Evolutionary conservation across 1,139 yeast species (phyloP).

Genomic region (Saccharomyces hybrid): DNA sequence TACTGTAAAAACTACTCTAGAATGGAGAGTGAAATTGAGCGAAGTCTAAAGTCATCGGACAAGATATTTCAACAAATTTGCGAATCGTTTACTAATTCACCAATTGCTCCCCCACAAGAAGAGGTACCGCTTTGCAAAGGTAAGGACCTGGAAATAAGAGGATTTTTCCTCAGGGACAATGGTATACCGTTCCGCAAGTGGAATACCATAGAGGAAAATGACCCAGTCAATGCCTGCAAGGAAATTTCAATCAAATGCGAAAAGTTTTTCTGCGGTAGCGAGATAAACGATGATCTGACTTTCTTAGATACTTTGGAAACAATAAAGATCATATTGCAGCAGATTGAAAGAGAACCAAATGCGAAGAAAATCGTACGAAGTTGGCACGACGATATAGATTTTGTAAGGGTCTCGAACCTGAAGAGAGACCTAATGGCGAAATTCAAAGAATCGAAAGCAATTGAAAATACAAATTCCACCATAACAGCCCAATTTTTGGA

Average conservation of each 20-base stretch:
- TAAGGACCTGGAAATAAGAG: not conserved
- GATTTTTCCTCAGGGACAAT: conserved; percentile 7
- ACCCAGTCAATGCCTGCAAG: not conserved
- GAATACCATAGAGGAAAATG: not conserved
- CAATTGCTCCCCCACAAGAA: not conserved
- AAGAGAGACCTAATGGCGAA: conserved; percentile 13
- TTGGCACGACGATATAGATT: conserved; percentile 18
- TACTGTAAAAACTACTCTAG: conserved; percentile 6
- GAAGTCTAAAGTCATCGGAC: not conserved
- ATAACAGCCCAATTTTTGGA: not conserved
- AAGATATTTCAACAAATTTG: not conserved
- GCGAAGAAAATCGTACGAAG: not conserved
- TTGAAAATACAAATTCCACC: conserved; percentile 2
- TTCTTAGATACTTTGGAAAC: conserved; percentile 3
- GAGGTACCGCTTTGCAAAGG: not conserved
- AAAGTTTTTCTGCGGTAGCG: conserved; percentile 10
- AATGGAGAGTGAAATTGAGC: not conserved
- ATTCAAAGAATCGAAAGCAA: conserved; percentile 4
- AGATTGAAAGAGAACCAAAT: conserved; percentile 4
- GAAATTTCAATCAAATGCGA: not conserved
- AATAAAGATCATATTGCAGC: conserved; percentile 3
- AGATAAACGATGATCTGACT: conserved; percentile 4
- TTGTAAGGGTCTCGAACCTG: conserved; percentile 14
- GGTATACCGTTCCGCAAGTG: conserved; percentile 8
- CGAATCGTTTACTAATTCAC: not conserved